Conservation (phyloP, 2,329 filamentous ascomycete species). For the Pseudogymnoascus sp. region DNA sequence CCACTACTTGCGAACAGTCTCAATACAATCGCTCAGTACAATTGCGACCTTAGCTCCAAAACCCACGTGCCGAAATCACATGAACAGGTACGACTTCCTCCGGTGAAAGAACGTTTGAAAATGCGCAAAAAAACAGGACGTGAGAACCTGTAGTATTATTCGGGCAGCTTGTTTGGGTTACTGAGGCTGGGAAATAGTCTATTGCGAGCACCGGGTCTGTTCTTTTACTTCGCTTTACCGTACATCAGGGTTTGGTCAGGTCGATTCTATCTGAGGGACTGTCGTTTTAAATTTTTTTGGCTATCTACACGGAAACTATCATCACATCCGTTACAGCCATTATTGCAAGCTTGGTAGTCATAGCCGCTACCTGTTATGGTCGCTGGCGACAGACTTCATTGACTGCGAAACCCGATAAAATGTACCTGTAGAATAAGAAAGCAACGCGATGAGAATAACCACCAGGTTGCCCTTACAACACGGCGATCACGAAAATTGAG, state of each 20-base stretch:
- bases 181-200: neutral
- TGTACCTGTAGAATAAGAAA: neutral
- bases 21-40: neutral
- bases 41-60: neutral
- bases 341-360: neutral
- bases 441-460: slow-evolving; percentile 4
- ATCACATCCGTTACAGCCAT: neutral
- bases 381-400: neutral
- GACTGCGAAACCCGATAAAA: slow-evolving; percentile 1
- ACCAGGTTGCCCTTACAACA: neutral
- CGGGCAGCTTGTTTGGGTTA: neutral
- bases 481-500: neutral
- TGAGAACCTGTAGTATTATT: neutral
- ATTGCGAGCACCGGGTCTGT: neutral
- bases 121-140: neutral
- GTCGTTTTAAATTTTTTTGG: neutral
- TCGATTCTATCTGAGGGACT: neutral
- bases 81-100: neutral
- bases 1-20: neutral
- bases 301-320: neutral
- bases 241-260: neutral
- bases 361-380: neutral
- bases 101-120: neutral
- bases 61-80: slow-evolving; percentile 4
- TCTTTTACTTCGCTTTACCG: neutral